Base-by-base conservation (phyloP, 768 basidiomycete species). In the Pleurotus tuoliensis region DNA sequence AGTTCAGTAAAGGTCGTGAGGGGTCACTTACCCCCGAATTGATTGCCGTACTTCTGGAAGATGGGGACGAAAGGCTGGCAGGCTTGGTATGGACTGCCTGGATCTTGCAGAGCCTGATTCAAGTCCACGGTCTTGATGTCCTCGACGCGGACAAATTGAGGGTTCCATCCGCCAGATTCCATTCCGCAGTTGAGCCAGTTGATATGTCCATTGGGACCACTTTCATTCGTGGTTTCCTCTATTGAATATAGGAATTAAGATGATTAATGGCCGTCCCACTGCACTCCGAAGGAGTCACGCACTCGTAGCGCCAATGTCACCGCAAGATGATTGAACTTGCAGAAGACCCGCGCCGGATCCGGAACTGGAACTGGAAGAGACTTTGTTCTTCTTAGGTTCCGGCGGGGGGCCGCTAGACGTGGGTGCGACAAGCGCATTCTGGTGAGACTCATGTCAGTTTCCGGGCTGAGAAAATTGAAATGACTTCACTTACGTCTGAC, bases 131-230 rank as follows among this genome's bases (percentile, higher is more conserved):
- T 71, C 50, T 82, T 66, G 45, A 89, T 66, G 54, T 88, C 78
- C 39, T 74, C 52, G 8, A 89, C 63, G 6, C 68, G 68, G 56
- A 94, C 70, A 56, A 68, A 66, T 13, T 91, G 89, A 15, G 93
- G 91, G 47, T 70, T 79, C 92, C 92, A 94, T 27, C 87, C 88
- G 34, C 66, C 65, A 30, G 62, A 65, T 44, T 78, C 73, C 55
- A 94, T 67, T 43, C 90, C 91, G 64, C 92, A 94, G 72, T 90
- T 91, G 61, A 93, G 68, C 81, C 86, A 93, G 54, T 82, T 74
- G 47, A 89, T 83, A 64, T 76, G 67, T n/a, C 88, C 87, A 64
- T 90, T 90, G 15, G 87, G 87, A 15, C 89, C 89, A 40, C 72
- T 70, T 22, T 74, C 69, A 5, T 67, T 62, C 3, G 81, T 84